phyloP scores from a whole-genome alignment of 73 alveolate species.

The Durusdinium trenchii region DNA sequence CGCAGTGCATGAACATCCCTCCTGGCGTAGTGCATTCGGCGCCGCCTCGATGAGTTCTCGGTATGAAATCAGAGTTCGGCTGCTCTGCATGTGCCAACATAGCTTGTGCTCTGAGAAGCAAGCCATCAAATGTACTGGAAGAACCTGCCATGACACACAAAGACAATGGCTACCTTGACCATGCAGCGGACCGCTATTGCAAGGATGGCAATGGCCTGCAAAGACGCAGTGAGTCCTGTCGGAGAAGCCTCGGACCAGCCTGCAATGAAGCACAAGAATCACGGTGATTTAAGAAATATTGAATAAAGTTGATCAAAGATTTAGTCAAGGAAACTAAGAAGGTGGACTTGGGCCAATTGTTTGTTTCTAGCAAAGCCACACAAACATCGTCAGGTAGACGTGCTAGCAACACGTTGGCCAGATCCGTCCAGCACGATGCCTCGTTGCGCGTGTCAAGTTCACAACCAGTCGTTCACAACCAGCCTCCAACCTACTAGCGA shows the following conservation, averaged over 20 bases:
- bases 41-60: constrained; percentile 24
- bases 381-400: not conserved
- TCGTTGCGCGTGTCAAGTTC: not conserved
- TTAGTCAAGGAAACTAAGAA: not conserved
- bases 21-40: constrained; percentile 42
- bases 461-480: not conserved
- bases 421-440: not conserved
- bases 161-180: not conserved
- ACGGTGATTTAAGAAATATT: not conserved
- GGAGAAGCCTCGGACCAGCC: not conserved
- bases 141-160: not conserved
- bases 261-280: not conserved
- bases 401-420: constrained; percentile 15
- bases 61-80: not conserved
- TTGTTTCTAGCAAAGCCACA: not conserved
- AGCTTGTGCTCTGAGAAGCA: not conserved
- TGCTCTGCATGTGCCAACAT: not conserved
- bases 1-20: too few species aligned
- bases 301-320: not conserved
- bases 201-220: too few species aligned
- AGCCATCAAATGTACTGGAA: not conserved
- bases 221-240: not conserved
- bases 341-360: not conserved
- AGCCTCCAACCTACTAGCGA: not conserved
- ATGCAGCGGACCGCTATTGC: not conserved